Percentiles rank a stretch among this genome's conserved stretches.
phyloP scores from a whole-genome alignment of 1,284 basidiomycete species.

The Porodaedalea pini region DNA sequence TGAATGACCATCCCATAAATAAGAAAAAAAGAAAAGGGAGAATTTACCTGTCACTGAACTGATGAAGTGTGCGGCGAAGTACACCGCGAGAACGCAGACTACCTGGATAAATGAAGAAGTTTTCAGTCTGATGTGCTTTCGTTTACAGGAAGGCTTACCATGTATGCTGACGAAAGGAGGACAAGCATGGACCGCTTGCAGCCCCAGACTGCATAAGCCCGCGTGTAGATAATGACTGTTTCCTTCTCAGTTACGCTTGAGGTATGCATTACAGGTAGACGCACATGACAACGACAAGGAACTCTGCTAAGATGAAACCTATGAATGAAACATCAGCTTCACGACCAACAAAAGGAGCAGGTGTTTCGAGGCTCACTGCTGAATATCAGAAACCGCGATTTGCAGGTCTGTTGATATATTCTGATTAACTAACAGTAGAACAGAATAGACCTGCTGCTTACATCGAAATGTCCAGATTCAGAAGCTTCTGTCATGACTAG shows the following conservation, averaged over 20 bases:
- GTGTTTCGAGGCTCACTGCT: background rate
- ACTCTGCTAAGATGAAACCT: background rate
- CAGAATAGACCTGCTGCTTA: background rate
- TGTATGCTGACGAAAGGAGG: background rate
- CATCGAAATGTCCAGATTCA: background rate
- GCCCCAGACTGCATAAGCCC: conserved; percentile 10
- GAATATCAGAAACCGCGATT: background rate
- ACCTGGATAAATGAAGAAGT: background rate
- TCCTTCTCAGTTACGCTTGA: too few relatives aligned
- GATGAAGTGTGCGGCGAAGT: background rate
- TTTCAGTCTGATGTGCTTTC: background rate
- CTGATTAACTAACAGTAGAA: background rate
- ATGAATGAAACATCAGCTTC: background rate
- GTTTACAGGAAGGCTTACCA: background rate
- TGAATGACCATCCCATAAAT: background rate
- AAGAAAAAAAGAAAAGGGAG: background rate
- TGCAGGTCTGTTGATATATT: background rate
- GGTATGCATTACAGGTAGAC: background rate
- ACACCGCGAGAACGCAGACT: background rate
- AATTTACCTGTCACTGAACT: background rate
- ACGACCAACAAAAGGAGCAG: background rate
- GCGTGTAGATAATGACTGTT: background rate
- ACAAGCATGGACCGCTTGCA: background rate
- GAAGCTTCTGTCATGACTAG: background rate
- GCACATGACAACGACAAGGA: background rate